Base-by-base conservation (phyloP, 2,329 filamentous ascomycete genomes). In the Cladosporium sp. region DNA sequence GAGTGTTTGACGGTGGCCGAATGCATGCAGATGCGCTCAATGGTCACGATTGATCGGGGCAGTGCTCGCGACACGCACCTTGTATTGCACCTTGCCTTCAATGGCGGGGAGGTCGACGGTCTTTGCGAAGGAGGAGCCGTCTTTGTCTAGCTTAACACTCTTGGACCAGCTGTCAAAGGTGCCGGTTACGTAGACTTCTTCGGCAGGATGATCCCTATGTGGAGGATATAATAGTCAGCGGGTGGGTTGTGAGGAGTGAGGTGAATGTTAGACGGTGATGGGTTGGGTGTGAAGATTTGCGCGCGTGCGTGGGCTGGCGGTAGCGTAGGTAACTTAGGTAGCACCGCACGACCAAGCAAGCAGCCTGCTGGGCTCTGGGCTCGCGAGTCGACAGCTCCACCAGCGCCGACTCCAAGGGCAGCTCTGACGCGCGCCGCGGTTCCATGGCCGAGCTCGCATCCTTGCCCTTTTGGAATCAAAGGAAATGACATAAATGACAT, bases 141-240 rank as follows among this genome's bases (percentile, higher is more conserved):
- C 84, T 81, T 92, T 92, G 57, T 93, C 88, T 65, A 99, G 86
- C 82, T 91, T 87, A 78, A 94, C 87, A 65, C 88, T 92, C 84
- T 95, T 94, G 71, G 86, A 85, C 95, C 95, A 99, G 81, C 92
- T 86, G 81, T 98, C 94, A 77, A 98, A 98, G 69, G 91, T 94
- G 77, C 95, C 95, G 48, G 94, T 98, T 73, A 98, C 95, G 79
- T 90, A 94, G 78, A 98, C 94, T 77, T 96, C 91, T 71, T 89
- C 85, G 76, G 91, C 93, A 73, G 88, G 83, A 78, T 95, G 89
- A 76, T 90, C 88, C 94, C 94, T 97, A 65, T 58, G 28, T 36
- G n/a, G 28, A 51, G 23, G 25, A 43, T 18, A 25, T 18, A 36
- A 34, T 28, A 36, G 58, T 61, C 39, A 61, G 58, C 58, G 11